Evolutionary conservation across 2,329 filamentous ascomycete species (phyloP).

Genomic region (Botrytis galanthina): DNA sequence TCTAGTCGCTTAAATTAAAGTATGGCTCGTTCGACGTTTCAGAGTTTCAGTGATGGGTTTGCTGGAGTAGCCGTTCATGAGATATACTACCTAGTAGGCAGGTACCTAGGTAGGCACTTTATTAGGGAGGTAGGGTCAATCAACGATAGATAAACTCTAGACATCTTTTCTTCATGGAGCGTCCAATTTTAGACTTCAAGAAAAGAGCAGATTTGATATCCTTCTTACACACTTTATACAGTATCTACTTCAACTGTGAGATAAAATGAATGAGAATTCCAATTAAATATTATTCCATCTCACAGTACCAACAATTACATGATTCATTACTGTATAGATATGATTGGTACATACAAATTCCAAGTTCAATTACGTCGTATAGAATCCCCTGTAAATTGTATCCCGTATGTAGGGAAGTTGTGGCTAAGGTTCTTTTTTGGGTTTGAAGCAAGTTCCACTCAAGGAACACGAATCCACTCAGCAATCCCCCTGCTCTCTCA

Average conservation of each 20-base stretch:
- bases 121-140: not conserved
- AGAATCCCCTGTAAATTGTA: not conserved
- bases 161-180: not conserved
- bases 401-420: not conserved
- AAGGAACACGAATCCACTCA: conserved; percentile 22
- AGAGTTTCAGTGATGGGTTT: not conserved
- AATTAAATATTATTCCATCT: not conserved
- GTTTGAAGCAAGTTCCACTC: not conserved
- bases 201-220: not conserved
- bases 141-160: not conserved
- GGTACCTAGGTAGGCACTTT: not conserved
- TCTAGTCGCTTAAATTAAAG: conserved; percentile 12
- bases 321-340: not conserved
- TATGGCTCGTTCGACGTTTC: not conserved
- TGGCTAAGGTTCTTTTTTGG: conserved; percentile 13
- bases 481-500: conserved; percentile 15
- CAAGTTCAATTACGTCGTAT: conserved; percentile 1
- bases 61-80: not conserved
- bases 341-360: not conserved
- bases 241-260: not conserved
- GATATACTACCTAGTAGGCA: not conserved
- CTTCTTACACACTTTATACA: not conserved
- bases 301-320: not conserved
- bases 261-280: not conserved
- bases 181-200: not conserved